Conservation (phyloP, 805 yeast species). For the Spathaspora hagerdaliae region DNA sequence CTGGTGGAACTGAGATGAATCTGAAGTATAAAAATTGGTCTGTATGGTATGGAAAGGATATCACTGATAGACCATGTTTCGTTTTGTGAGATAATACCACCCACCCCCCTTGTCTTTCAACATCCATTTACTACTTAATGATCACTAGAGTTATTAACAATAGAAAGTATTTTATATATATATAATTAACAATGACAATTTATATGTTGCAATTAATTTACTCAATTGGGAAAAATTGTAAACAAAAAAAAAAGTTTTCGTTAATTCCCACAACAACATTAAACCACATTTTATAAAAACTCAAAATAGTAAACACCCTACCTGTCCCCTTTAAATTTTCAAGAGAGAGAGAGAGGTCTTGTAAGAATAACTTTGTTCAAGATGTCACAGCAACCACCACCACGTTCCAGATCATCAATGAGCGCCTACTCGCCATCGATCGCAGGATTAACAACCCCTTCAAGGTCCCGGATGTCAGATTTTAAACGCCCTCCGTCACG, state of each 20-base stretch:
- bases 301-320: too few species aligned
- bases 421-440: background rate
- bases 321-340: too few species aligned
- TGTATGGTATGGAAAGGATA: slow-evolving; percentile 64
- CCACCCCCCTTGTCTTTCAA: background rate
- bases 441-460: background rate
- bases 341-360: too few species aligned
- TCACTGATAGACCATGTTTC: slow-evolving; percentile 53
- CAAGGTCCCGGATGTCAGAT: background rate
- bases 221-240: slow-evolving; percentile 3
- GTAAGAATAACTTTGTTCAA: too few species aligned
- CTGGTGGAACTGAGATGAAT: slow-evolving; percentile 28
- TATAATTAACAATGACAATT: background rate
- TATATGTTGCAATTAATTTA: slow-evolving; percentile 1
- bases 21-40: slow-evolving; percentile 57
- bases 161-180: too few species aligned
- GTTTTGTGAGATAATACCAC: slow-evolving; percentile 5
- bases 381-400: background rate
- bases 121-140: slow-evolving; percentile 1
- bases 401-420: slow-evolving; percentile 1
- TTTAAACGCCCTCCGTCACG: slow-evolving; percentile 2
- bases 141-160: background rate
- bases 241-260: slow-evolving; percentile 1
- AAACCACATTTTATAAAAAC: too few species aligned
- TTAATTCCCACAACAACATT: background rate